Conservation (phyloP, 345 rosid genomes). For the Firmiana major region DNA sequence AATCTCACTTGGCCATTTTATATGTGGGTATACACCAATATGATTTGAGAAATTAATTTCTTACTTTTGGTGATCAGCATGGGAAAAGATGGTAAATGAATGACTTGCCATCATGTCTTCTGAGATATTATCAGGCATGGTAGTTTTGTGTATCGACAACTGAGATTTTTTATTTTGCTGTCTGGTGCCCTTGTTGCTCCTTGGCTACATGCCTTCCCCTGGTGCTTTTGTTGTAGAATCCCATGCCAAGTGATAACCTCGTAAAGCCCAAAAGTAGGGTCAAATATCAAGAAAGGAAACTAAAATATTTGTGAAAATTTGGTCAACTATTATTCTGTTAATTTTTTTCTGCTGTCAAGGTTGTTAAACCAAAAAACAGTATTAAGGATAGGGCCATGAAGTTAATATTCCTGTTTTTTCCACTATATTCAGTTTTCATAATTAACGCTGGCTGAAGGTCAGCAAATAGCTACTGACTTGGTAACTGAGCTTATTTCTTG, state of each 20-base stretch:
- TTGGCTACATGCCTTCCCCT: neutral
- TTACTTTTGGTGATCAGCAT: neutral
- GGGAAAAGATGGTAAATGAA: neutral
- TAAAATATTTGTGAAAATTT: neutral
- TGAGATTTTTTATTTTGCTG: neutral
- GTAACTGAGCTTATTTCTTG: slow-evolving; percentile 23
- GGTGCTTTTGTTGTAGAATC: neutral
- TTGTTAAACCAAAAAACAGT: neutral
- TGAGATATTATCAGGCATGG: neutral
- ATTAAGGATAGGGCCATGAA: neutral
- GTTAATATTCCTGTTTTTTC: neutral
- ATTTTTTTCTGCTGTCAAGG: neutral
- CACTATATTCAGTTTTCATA: neutral
- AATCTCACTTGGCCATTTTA: neutral
- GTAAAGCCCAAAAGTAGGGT: neutral
- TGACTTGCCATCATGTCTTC: neutral
- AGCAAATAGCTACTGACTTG: neutral
- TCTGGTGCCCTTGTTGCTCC: neutral
- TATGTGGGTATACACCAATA: neutral
- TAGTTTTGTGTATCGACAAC: neutral
- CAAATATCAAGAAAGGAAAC: slow-evolving; percentile 1
- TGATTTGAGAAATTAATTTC: neutral
- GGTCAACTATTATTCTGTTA: neutral
- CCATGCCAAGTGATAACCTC: neutral
- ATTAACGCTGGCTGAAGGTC: neutral